These are phyloP conservation scores for Gelatoporia subvermispora DNA, from an alignment of 768 basidiomycete species.

Conservation along the genomic window DNA sequence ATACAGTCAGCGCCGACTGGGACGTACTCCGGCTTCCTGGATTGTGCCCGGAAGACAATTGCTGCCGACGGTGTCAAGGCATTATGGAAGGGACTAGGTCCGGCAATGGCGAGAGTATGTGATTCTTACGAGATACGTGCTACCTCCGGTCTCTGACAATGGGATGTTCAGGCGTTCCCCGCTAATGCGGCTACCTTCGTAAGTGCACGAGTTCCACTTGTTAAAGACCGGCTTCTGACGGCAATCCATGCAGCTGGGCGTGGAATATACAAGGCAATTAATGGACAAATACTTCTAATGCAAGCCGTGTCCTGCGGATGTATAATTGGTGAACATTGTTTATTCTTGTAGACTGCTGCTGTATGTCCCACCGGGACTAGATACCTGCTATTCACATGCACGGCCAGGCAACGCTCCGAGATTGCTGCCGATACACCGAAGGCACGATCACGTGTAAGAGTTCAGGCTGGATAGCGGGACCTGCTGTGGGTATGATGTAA, in stretches of 20 bases:
- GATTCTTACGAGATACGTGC: background rate
- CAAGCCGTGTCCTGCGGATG: no score
- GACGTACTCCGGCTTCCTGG: constrained; percentile 91
- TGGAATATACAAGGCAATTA: constrained; percentile 82
- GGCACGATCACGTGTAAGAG: background rate
- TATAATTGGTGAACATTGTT: no score
- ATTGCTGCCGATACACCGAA: constrained; percentile 1
- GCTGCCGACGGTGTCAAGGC: constrained; percentile 82
- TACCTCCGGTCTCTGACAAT: background rate
- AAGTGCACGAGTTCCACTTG: constrained; percentile 28
- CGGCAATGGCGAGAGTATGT: constrained; percentile 88
- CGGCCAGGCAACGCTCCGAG: background rate
- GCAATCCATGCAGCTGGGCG: constrained; percentile 64
- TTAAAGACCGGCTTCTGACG: constrained; percentile 7
- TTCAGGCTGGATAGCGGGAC: no score
- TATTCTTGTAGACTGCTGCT: background rate
- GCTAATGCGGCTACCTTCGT: constrained; percentile 95
- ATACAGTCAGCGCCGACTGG: constrained; percentile 96
- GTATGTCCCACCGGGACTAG: background rate
- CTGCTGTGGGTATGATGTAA: no score
- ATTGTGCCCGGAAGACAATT: constrained; percentile 90
- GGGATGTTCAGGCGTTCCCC: constrained; percentile 82
- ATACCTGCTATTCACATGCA: background rate
- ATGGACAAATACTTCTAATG: constrained; percentile 63
- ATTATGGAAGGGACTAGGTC: constrained; percentile 96